Percentiles rank a stretch among this genome's conserved stretches.
Conservation (phyloP, 768 basidiomycete genomes). For the Hypholoma sublateritium region DNA sequence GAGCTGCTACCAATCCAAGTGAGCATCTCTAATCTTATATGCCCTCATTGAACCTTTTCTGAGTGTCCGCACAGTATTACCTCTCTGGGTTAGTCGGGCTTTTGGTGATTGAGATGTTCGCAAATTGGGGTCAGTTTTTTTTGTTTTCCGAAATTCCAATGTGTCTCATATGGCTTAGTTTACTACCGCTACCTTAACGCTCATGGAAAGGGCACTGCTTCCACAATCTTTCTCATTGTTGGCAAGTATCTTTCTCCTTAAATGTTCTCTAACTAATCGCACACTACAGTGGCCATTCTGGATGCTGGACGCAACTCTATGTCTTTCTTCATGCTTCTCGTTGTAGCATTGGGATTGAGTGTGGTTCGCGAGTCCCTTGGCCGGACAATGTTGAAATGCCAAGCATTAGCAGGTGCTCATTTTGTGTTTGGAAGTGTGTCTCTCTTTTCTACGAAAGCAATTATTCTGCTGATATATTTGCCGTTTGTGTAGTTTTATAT, state of each 20-base stretch:
- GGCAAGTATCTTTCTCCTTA: slow-evolving; percentile 43
- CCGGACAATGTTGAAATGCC: slow-evolving; percentile 78
- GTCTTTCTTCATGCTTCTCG: slow-evolving; percentile 92
- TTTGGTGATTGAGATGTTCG: slow-evolving; percentile 91
- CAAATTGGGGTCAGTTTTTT: slow-evolving; percentile 70
- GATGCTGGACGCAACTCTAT: slow-evolving; percentile 94
- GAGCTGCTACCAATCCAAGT: slow-evolving; percentile 92
- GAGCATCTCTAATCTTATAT: slow-evolving; percentile 13
- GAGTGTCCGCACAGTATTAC: slow-evolving; percentile 64
- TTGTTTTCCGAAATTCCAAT: neutral
- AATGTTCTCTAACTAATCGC: no score
- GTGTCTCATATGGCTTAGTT: slow-evolving; percentile 37
- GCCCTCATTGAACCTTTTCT: neutral
- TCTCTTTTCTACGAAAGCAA: neutral
- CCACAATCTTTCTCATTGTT: slow-evolving; percentile 91
- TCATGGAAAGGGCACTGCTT: slow-evolving; percentile 69
- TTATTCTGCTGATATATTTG: neutral
- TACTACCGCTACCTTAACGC: slow-evolving; percentile 96
- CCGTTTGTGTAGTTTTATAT: slow-evolving; percentile 64
- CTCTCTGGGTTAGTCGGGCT: slow-evolving; percentile 85
- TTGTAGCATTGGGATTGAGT: slow-evolving; percentile 89
- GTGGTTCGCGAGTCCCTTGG: slow-evolving; percentile 91
- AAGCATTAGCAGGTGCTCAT: slow-evolving; percentile 79
- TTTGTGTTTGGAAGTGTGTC: slow-evolving; percentile 90
- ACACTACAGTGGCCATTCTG: slow-evolving; percentile 74